These are phyloP conservation scores for Penicillium roqueforti DNA, from an alignment of 495 filamentous ascomycete genomes.

Conservation along the genomic window DNA sequence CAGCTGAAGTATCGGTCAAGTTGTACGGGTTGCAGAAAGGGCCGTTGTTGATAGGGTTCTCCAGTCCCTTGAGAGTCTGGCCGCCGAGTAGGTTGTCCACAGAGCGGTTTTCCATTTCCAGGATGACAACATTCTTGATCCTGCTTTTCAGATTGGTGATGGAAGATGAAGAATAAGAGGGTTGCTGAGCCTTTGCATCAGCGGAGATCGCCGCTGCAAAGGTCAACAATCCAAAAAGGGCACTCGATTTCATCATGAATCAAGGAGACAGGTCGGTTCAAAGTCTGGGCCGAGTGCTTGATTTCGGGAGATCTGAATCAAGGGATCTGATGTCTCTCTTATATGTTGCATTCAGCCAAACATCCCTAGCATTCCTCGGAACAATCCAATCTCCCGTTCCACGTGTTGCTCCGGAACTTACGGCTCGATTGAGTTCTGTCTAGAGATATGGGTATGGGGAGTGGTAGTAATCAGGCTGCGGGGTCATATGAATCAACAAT, in stretches of 20 bases:
- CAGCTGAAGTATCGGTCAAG: conserved; percentile 34
- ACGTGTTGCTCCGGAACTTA: conserved; percentile 1
- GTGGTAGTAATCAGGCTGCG: neutral
- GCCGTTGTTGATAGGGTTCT: conserved; percentile 44
- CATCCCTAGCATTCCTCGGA: conserved; percentile 2
- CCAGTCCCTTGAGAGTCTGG: conserved; percentile 32
- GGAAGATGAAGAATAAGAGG: conserved; percentile 19
- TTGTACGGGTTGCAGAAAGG: conserved; percentile 44
- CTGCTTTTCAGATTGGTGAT: conserved; percentile 36
- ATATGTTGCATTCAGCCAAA: neutral
- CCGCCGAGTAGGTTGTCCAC: conserved; percentile 46
- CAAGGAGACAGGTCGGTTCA: neutral
- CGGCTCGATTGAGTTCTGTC: neutral
- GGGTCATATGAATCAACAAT: conserved; percentile 2
- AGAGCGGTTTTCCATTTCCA: conserved; percentile 47
- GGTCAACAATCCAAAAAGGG: conserved; percentile 30
- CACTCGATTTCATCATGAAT: conserved; percentile 27
- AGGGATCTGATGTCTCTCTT: neutral
- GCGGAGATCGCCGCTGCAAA: conserved; percentile 30
- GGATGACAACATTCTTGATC: conserved; percentile 46
- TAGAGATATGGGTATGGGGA: neutral
- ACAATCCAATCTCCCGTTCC: neutral
- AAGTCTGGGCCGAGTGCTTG: neutral
- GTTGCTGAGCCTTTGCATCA: conserved; percentile 17
- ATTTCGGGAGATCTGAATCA: neutral